Evolutionary conservation across 345 rosid genomes (phyloP), one percentile per base, ranked within the genome.

Genomic region (Populus simonii): DNA sequence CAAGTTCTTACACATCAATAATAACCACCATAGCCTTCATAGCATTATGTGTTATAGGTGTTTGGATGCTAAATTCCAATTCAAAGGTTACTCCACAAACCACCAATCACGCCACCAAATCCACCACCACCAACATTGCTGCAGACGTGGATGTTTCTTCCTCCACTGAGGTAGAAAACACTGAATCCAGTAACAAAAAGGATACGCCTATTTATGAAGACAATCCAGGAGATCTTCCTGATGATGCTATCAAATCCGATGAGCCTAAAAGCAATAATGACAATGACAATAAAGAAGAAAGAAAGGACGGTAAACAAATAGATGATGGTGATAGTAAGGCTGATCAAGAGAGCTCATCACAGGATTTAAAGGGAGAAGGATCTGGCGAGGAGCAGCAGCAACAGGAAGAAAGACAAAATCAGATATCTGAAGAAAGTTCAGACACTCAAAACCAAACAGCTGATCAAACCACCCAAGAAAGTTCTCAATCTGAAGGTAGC

Each of bases 171-270:
- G 78, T 61, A 3, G 77, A 80, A 4, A 65, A 62, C 62, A 47
- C 66, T 35, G 86, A 78, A 39, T 8, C 11, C 15, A 35, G 36
- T 10, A 68, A 68, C 65, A 78, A 82, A 59, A 83, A 85, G 61
- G 86, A 85, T 49, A 74, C 74, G 27, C 80, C 88, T 0, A 84
- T 84, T 6, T 92, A 80, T 65, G 92, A 92, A 73, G 98, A 95
- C 79, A 95, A 92, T 68, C 99, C 96, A 0, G 98, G 97, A 0
- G 86, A 89, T 66, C 94, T 95, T 36, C 98, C 99, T 5, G 89
- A 82, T 1, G 99, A 95, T 76, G 98, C 97, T 29, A 83, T 95
- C 20, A 89, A 90, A 83, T 79, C 95, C 1, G 98, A 90, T 45
- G 93, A 90, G 20, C 78, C 84, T 18, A 84, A 77, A 53, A 59